Conservation (phyloP, 176 grass and related monocot genomes). For the Carex parvula region DNA sequence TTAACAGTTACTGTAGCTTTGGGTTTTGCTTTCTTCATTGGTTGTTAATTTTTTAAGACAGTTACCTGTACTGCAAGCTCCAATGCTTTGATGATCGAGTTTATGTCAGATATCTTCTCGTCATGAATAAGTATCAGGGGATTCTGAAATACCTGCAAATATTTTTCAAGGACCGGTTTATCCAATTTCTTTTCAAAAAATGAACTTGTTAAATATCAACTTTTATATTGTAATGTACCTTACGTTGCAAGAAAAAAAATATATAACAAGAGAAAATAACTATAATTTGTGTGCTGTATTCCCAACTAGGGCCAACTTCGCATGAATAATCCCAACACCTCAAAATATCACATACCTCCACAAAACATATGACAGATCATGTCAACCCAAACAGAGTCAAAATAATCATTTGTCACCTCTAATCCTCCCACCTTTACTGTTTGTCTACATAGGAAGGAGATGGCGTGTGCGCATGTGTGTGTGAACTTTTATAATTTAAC, state of each 20-base stretch:
- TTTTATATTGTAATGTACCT: not conserved
- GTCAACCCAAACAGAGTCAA: not conserved
- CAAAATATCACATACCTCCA: not conserved
- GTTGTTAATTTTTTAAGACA: slow-evolving; percentile 4
- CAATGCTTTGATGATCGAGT: slow-evolving; percentile 62
- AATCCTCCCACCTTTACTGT: not conserved
- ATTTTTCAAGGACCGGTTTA: not conserved
- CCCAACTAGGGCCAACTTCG: not conserved
- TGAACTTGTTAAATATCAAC: not conserved
- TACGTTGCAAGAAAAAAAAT: not conserved
- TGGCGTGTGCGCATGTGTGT: not conserved
- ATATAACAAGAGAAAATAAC: slow-evolving; percentile 8
- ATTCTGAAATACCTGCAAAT: slow-evolving; percentile 67
- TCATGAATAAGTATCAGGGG: slow-evolving; percentile 94
- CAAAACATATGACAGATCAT: not conserved
- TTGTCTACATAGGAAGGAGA: not conserved
- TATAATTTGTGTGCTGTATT: not conserved
- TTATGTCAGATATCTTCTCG: slow-evolving; percentile 89
- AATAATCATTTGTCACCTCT: not conserved
- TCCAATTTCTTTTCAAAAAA: slow-evolving; percentile 4
- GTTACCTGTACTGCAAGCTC: slow-evolving; percentile 78
- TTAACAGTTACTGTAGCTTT: not conserved
- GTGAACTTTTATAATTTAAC: not conserved
- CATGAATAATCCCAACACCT: not conserved
- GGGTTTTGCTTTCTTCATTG: not conserved